Percentiles rank a stretch among this genome's conserved stretches.
These are phyloP conservation scores for Farysia itapuensis DNA, from an alignment of 1,284 basidiomycete species.

Conservation along the genomic window DNA sequence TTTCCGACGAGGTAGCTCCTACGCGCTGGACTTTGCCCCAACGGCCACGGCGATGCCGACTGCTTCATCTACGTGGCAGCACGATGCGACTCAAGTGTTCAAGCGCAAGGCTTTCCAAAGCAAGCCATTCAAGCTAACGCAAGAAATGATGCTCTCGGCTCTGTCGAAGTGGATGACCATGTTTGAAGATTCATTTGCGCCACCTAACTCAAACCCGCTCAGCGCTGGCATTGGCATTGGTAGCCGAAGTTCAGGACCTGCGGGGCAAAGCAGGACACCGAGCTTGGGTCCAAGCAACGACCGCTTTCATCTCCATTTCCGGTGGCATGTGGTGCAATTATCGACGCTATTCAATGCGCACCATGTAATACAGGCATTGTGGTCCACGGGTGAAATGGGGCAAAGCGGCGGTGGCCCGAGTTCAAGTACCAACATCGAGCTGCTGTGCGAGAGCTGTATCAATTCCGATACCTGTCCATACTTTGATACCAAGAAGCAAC, in stretches of 20 bases:
- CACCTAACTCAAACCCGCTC: slow-evolving; percentile 2
- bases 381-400: not conserved
- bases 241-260: not conserved
- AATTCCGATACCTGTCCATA: slow-evolving; percentile 14
- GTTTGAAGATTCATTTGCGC: slow-evolving; percentile 21
- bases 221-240: not conserved
- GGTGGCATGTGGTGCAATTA: slow-evolving; percentile 26
- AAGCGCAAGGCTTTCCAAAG: not conserved
- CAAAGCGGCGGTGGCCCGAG: not conserved
- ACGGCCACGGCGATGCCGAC: no score
- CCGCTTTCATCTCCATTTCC: slow-evolving; percentile 26
- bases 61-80: not conserved
- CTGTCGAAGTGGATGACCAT: slow-evolving; percentile 29
- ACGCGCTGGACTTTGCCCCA: slow-evolving; percentile 23
- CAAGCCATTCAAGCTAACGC: not conserved
- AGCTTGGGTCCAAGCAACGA: slow-evolving; percentile 32
- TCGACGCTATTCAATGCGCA: slow-evolving; percentile 25
- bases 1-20: slow-evolving; percentile 16
- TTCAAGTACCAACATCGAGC: slow-evolving; percentile 6
- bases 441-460: slow-evolving; percentile 24
- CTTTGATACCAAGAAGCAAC: slow-evolving; percentile 13
- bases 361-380: slow-evolving; percentile 27
- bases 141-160: slow-evolving; percentile 19
- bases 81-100: not conserved
- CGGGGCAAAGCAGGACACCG: no score